Percentiles rank a stretch among this genome's conserved stretches.
These are phyloP conservation scores for Xeromyces bisporus DNA, from an alignment of 495 filamentous ascomycete species.

Conservation along the genomic window DNA sequence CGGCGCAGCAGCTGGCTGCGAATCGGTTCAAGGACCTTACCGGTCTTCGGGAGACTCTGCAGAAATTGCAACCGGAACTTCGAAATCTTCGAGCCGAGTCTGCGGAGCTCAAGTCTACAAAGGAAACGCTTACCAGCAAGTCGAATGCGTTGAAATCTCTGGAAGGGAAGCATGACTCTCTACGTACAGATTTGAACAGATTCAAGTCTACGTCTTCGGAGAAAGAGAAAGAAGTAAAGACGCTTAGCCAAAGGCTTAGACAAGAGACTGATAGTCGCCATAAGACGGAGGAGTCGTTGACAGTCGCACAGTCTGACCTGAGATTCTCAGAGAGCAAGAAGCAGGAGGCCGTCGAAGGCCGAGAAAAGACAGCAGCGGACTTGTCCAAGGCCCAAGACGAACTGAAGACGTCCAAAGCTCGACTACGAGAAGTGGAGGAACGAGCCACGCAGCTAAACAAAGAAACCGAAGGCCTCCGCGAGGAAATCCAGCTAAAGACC, in stretches of 20 bases:
- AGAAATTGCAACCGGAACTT: conserved; percentile 77
- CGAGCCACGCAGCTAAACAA: conserved; percentile 45
- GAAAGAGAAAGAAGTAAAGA: conserved; percentile 58
- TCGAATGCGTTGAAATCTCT: conserved; percentile 51
- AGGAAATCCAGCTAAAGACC: conserved; percentile 69
- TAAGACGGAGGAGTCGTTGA: conserved; percentile 60
- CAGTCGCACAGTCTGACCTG: conserved; percentile 53
- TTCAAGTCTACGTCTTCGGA: conserved; percentile 52
- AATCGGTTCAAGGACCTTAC: conserved; percentile 76
- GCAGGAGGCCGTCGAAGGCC: conserved; percentile 52
- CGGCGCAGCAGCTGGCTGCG: conserved; percentile 69
- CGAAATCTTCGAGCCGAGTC: conserved; percentile 58
- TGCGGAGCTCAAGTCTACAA: conserved; percentile 47
- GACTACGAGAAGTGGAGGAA: conserved; percentile 54
- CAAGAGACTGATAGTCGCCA: conserved; percentile 55
- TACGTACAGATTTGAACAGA: conserved; percentile 53
- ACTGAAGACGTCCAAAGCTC: conserved; percentile 40
- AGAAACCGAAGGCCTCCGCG: conserved; percentile 48
- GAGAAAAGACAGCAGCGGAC: conserved; percentile 50
- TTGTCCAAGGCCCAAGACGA: conserved; percentile 56
- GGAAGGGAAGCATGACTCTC: conserved; percentile 64
- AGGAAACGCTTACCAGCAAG: conserved; percentile 54
- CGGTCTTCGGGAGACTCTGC: conserved; percentile 57
- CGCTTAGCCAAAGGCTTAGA: conserved; percentile 55
- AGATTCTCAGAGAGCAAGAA: conserved; percentile 59